These are phyloP conservation scores for Fraxinus floribunda DNA, from an alignment of 305 asterid species.

Conservation along the genomic window DNA sequence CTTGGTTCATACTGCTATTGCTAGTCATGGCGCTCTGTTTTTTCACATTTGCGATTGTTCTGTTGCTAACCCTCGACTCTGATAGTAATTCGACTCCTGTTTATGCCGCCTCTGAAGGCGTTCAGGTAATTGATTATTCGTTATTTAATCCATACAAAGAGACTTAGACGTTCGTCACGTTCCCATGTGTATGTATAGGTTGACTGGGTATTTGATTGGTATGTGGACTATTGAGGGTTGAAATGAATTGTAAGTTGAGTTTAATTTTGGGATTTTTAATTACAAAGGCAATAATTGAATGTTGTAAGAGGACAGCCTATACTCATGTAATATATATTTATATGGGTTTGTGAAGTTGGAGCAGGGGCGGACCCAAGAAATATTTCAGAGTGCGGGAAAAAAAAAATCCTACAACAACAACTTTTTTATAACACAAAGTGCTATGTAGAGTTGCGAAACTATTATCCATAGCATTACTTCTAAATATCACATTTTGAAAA, in stretches of 20 bases:
- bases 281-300: not conserved
- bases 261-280: not conserved
- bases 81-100: slow-evolving; percentile 53
- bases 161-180: not conserved
- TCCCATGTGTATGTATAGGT: not conserved
- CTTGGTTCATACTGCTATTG: slow-evolving; percentile 54
- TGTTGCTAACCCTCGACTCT: slow-evolving; percentile 59
- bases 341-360: not conserved
- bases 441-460: not conserved
- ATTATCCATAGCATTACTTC: not conserved
- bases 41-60: slow-evolving; percentile 57
- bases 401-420: too few species aligned
- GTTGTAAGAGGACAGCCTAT: not conserved
- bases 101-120: slow-evolving; percentile 92
- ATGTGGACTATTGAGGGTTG: not conserved
- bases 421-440: not conserved
- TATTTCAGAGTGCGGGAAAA: too few species aligned
- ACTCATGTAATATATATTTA: not conserved
- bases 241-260: not conserved
- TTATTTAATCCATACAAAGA: not conserved
- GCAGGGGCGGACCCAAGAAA: too few species aligned
- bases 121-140: slow-evolving; percentile 53
- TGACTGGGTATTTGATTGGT: not conserved
- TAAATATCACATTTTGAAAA: not conserved
- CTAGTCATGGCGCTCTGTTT: slow-evolving; percentile 67